Percentiles rank a stretch among this genome's conserved stretches.
Conservation (phyloP, 257 asterid genomes). For the Gentiana dahurica region DNA sequence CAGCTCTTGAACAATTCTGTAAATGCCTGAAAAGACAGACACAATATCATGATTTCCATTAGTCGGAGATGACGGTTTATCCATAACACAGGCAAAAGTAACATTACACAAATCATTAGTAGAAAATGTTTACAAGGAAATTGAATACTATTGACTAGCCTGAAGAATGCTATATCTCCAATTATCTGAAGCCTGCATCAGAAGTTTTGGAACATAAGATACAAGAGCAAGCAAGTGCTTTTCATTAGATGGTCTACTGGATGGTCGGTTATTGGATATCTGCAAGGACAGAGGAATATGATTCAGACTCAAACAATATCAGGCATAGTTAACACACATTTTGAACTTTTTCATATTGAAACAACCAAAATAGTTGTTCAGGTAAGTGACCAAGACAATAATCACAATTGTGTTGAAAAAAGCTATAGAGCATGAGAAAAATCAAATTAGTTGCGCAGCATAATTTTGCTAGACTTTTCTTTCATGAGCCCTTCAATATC, state of each 20-base stretch:
- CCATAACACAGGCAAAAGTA: background rate
- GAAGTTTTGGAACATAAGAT: conserved; percentile 58
- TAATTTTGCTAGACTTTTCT: too few species aligned
- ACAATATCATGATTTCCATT: background rate
- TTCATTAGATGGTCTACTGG: conserved; percentile 39
- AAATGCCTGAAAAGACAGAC: conserved; percentile 53
- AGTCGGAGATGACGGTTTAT: background rate
- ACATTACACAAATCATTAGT: background rate
- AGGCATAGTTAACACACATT: too few species aligned
- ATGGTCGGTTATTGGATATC: conserved; percentile 26
- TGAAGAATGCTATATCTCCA: conserved; percentile 71
- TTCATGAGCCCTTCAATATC: too few species aligned
- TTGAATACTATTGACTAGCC: conserved; percentile 27
- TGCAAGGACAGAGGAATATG: conserved; percentile 21
- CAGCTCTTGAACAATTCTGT: conserved; percentile 51
- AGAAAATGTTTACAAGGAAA: background rate
- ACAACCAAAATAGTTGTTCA: too few species aligned
- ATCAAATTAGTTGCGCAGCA: too few species aligned
- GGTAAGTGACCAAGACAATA: too few species aligned
- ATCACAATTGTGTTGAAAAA: background rate
- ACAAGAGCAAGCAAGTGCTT: conserved; percentile 63
- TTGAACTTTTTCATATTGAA: too few species aligned
- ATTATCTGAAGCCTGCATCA: conserved; percentile 35
- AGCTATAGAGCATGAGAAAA: too few species aligned
- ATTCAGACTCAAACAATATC: conserved; percentile 9